A percentile compares a stretch with the other conserved stretches of the same genome.
Conservation (phyloP, 192 early-diverging fungal genomes). For the Backusella luteola region DNA sequence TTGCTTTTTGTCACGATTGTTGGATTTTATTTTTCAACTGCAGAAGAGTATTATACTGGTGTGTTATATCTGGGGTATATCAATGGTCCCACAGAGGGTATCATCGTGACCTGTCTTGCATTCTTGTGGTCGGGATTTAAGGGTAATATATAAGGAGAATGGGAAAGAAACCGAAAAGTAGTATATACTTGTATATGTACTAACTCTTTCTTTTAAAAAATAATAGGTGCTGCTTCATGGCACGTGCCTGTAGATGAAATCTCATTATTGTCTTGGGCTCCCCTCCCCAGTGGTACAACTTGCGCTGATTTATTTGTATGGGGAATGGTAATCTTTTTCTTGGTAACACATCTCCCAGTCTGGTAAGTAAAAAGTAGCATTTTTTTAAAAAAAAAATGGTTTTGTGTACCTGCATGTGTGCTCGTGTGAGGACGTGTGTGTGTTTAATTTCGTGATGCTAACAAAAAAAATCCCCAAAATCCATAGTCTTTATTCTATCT, state of each 20-base stretch:
- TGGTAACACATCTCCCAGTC: constrained; percentile 55
- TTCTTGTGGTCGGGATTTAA: constrained; percentile 69
- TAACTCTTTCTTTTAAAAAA: not conserved
- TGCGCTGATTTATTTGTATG: constrained; percentile 28
- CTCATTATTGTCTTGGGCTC: constrained; percentile 1
- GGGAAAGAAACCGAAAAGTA: not conserved
- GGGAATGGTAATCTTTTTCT: constrained; percentile 42
- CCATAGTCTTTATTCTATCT: constrained; percentile 44
- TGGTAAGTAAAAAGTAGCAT: constrained; percentile 36
- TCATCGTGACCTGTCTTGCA: constrained; percentile 65
- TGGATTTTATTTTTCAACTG: constrained; percentile 85
- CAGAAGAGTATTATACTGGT: constrained; percentile 90
- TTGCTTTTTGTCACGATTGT: constrained; percentile 65
- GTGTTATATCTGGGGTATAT: constrained; percentile 79
- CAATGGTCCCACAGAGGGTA: constrained; percentile 86
- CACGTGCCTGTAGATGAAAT: constrained; percentile 11
- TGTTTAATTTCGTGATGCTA: not conserved
- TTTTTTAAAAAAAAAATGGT: not conserved
- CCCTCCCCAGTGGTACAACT: constrained; percentile 16
- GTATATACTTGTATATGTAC: not conserved
- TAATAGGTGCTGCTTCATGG: constrained; percentile 15
- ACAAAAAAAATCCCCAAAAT: constrained; percentile 17
- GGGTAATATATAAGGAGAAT: constrained; percentile 35
- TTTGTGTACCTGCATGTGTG: not conserved
- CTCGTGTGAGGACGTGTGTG: not conserved